Percentiles rank a stretch among this genome's conserved stretches.
Evolutionary conservation across 176 grass and related monocot species (phyloP).

Genomic region (Hyparrhenia diplandra): DNA sequence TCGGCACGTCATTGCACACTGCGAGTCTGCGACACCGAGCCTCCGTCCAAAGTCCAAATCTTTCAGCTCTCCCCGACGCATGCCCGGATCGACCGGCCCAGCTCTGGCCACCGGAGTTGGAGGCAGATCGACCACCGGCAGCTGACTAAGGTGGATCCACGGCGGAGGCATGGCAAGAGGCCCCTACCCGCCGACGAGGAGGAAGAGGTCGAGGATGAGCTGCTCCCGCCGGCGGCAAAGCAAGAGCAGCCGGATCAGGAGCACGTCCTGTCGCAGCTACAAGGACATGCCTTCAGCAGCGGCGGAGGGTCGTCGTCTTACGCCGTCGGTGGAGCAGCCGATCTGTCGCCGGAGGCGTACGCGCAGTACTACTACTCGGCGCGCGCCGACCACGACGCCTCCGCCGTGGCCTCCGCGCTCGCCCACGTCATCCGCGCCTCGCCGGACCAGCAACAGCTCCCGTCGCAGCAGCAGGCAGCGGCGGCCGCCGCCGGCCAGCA

Average conservation of each 20-base stretch:
- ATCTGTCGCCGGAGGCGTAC: slow-evolving; percentile 31
- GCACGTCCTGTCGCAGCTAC: background rate
- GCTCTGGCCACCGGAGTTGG: background rate
- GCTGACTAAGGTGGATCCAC: slow-evolving; percentile 69
- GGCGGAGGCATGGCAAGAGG: slow-evolving; percentile 82
- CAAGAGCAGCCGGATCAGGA: slow-evolving; percentile 37
- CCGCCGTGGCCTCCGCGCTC: slow-evolving; percentile 88
- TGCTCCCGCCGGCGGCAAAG: slow-evolving; percentile 2
- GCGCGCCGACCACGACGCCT: slow-evolving; percentile 69
- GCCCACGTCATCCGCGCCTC: slow-evolving; percentile 71
- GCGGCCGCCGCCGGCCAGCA: background rate
- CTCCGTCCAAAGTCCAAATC: slow-evolving; percentile 26
- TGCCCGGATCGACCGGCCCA: slow-evolving; percentile 3
- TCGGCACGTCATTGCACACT: too few relatives aligned
- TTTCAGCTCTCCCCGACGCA: slow-evolving; percentile 14
- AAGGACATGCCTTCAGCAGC: background rate
- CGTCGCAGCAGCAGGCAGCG: background rate
- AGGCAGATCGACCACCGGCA: slow-evolving; percentile 5
- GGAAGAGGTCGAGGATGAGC: slow-evolving; percentile 27
- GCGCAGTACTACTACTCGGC: slow-evolving; percentile 60
- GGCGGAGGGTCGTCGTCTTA: background rate
- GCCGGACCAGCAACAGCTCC: slow-evolving; percentile 17
- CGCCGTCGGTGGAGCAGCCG: background rate
- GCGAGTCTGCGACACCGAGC: background rate
- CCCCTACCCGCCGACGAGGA: slow-evolving; percentile 62